Percentiles rank a stretch among this genome's conserved stretches.
Conservation (phyloP, 2,329 filamentous ascomycete genomes). For the Clarireedia homoeocarpa region DNA sequence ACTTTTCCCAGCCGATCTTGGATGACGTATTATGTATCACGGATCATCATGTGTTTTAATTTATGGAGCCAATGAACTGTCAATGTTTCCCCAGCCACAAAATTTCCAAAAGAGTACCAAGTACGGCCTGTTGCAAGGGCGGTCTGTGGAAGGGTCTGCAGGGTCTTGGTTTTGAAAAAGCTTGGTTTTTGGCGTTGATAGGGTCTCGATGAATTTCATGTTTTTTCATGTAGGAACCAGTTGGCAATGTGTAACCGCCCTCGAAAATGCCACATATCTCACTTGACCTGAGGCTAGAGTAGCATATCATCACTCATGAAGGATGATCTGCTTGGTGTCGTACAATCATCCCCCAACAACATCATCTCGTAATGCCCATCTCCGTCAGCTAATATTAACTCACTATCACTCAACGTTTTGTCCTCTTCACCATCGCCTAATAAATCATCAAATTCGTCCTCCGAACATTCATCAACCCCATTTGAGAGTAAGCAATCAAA, state of each 20-base stretch:
- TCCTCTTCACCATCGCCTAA: conserved; percentile 9
- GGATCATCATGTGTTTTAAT: not conserved
- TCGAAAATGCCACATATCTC: no score
- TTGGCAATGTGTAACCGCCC: not conserved
- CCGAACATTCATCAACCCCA: not conserved
- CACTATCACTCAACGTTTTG: conserved; percentile 9
- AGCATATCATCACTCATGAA: not conserved
- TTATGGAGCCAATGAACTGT: conserved; percentile 8
- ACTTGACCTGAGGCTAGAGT: not conserved
- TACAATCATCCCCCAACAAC: not conserved
- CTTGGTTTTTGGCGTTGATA: not conserved
- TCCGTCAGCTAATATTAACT: conserved; percentile 3
- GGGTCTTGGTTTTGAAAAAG: not conserved
- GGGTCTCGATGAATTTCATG: no score
- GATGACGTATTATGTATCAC: not conserved
- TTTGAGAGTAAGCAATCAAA: conserved; percentile 3
- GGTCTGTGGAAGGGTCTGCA: no score
- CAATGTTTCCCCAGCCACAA: not conserved
- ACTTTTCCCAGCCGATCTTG: not conserved
- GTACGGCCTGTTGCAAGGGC: not conserved
- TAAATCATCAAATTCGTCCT: conserved; percentile 14
- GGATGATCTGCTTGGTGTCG: not conserved
- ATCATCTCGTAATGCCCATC: not conserved
- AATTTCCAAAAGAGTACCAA: not conserved
- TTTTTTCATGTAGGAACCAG: not conserved